phyloP scores from a whole-genome alignment of 163 green algal species.

The Scenedesmus sp. region DNA sequence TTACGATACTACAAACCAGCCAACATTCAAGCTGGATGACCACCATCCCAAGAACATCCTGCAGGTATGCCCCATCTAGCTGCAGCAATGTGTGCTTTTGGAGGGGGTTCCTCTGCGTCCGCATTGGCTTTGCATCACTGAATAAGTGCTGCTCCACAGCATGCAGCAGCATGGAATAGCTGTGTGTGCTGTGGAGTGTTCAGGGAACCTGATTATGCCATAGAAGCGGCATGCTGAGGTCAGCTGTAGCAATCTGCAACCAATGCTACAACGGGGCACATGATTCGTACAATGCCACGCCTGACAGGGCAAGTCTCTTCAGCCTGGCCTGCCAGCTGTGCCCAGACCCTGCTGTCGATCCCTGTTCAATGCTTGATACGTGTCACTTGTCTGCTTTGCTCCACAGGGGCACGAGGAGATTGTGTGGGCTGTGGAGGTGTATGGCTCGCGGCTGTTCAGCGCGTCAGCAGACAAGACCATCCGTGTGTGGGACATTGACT shows the following conservation, averaged over 20 bases:
- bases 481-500: slow-evolving; percentile 92
- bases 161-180: not conserved
- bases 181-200: no score
- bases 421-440: slow-evolving; percentile 94
- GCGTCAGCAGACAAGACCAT: slow-evolving; percentile 96
- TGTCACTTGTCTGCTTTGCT: not conserved
- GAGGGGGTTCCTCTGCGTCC: not conserved
- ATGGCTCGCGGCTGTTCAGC: slow-evolving; percentile 83
- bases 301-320: no score
- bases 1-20: slow-evolving; percentile 19
- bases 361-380: not conserved
- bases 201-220: no score
- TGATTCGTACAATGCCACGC: no score
- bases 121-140: not conserved
- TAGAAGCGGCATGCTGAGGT: no score
- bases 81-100: not conserved
- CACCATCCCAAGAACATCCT: slow-evolving; percentile 78
- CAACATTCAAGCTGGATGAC: slow-evolving; percentile 58
- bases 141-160: not conserved
- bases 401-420: slow-evolving; percentile 95
- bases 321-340: no score
- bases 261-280: no score
- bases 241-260: not conserved
- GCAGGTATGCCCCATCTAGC: slow-evolving; percentile 58
- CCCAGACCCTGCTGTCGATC: not conserved